Evolutionary conservation across 305 asterid genomes (phyloP), one percentile per base, ranked within the genome.

Genomic region (Fraxinus velutina): DNA sequence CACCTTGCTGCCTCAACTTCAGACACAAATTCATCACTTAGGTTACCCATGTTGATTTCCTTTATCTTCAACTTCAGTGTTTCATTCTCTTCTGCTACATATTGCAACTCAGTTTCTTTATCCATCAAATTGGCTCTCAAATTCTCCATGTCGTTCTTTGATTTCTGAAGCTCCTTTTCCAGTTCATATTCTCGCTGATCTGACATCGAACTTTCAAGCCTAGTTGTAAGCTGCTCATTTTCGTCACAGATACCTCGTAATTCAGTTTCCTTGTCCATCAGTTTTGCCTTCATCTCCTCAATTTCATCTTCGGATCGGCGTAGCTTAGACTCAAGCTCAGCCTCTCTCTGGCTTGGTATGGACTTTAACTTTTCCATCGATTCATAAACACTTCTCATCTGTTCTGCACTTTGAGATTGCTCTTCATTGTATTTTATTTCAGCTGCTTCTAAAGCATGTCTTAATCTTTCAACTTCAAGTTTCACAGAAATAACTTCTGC

Each of bases 251-350:
- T 85, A 36, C 92, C 78, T 36, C 89, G 94, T 42, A 93, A 68
- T 76, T 91, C 94, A 0, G 88, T 89, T 75, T 93, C 97, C 79
- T 90, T 93, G 21, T 93, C 94, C 93, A 89, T 88, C 50, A 92
- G 82, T 21, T 87, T 91, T 0, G 91, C 90, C 86, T 85, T 91
- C 78, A 92, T 29, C 62, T 90, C 93, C 86, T 93, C 94, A 4
- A 92, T 88, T 75, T 89, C 91, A 8, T 85, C 83, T 81, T 79
- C 86, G 0, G 91, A 85, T 71, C 85, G 88, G 27, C 86, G 79
- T 17, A 93, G 88, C 87, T 89, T 93, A 1, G 88, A 86, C 83
- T 90, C 92, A 17, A 93, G 80, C 81, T 90, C 94, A 3, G 86
- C 90, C 85, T 92, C 95, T 78, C 91, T 84, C 55, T 22, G 90